A percentile compares a stretch with the other conserved stretches of the same genome.
Conservation (phyloP, 2,329 filamentous ascomycete genomes). For the Pseudocercospora crystallina region DNA sequence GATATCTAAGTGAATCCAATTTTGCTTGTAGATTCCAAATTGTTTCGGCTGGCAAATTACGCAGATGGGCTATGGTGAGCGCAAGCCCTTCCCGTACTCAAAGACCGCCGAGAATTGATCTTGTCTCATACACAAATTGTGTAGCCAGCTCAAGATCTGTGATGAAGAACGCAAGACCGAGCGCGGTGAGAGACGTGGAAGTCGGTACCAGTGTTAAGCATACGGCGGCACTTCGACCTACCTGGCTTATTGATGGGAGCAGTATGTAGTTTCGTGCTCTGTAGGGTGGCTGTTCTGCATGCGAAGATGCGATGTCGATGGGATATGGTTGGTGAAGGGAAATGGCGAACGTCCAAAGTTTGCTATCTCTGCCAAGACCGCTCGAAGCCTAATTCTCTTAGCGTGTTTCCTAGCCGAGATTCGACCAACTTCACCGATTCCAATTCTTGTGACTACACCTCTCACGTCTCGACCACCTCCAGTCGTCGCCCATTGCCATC, state of each 20-base stretch:
- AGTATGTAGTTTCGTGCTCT: no score
- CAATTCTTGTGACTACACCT: constrained; percentile 1
- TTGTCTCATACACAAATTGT: constrained; percentile 27
- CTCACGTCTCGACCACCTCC: background rate
- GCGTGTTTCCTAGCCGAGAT: no score
- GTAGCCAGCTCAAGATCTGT: constrained; percentile 34
- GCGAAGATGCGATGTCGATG: no score
- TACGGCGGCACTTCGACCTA: no score
- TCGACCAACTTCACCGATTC: constrained; percentile 2
- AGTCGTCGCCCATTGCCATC: background rate
- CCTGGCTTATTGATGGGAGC: no score
- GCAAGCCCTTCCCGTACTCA: constrained; percentile 31
- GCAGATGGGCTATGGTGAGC: constrained; percentile 21
- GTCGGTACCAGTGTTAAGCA: no score
- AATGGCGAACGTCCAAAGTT: no score
- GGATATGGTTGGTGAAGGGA: no score
- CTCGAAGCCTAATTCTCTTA: no score
- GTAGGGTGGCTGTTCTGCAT: no score
- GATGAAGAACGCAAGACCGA: constrained; percentile 27
- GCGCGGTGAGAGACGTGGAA: constrained; percentile 31
- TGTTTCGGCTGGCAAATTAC: constrained; percentile 36
- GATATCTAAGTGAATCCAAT: background rate
- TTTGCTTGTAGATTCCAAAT: background rate
- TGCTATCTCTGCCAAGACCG: no score
- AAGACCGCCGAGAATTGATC: constrained; percentile 31